Evolutionary conservation across 1,284 basidiomycete species (phyloP), one percentile per base, ranked within the genome.

Genomic region (Ganoderma meredithae): DNA sequence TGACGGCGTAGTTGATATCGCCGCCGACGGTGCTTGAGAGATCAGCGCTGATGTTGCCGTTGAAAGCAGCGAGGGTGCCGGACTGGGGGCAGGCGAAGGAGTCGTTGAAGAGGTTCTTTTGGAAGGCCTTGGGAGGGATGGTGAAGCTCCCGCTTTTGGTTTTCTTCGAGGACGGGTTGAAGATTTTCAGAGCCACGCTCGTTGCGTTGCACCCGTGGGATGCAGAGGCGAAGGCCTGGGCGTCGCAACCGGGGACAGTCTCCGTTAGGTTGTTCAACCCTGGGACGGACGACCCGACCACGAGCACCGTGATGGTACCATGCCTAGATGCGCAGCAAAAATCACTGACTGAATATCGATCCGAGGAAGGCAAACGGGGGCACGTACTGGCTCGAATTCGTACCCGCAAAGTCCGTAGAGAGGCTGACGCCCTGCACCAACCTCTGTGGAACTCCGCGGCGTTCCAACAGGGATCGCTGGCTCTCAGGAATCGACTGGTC

Each of bases 361-460:
- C 36, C n/a, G 10, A 25, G 10, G 25, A n/a, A 8, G 39, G 17
- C 9, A 41, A 36, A 25, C 33, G 17, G 17, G 22, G 17, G 43
- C 8, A 72, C 74, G 68, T 69, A 72, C 81, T 74, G 75, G n/a
- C 75, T 70, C 13, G 77, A 71, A 65, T 83, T 80, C 7, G 78
- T 74, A 4, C 77, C 76, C 31, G 67, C 73, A 65, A 84, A 86
- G 60, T 83, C 75, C 1, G 81, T 84, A 66, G 84, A 82, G 10
- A 88, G 69, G 1, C 74, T 63, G 1, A 87, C 75, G 1, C 79
- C 82, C 55, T 81, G 78, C 25, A 87, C 85, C 7, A 62, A 47
- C 3, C 80, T 79, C 6, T 76, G 66, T 1, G 67, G 66, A 3
- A 76, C 79, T 69, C 80, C 79, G 13, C 80, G 76, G 44, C 79